Evolutionary conservation across 169 alveolate species (phyloP), one percentile per base, ranked within the genome.

Genomic region (Miamiensis avidus): DNA sequence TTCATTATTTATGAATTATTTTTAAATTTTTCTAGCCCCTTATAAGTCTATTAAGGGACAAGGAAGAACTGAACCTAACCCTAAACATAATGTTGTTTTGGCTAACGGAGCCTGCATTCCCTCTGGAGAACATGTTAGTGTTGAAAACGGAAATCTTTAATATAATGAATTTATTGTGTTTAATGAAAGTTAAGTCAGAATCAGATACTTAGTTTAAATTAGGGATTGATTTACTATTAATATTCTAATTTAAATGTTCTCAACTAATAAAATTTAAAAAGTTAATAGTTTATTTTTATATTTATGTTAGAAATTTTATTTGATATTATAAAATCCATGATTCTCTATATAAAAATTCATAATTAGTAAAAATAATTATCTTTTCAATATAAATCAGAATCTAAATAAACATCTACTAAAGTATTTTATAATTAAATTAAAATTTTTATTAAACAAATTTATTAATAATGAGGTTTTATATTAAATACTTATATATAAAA

Each of bases 151-250:
- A 6, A 1, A 65, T 65, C 49, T 89, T 28, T 34, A 76, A 26
- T 82, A 90, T 33, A 94, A 93, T 49, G 97, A 94, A 90, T 94
- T 82, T 87, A 90, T 94, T 34, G 95, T 94, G 49, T 94, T 92
- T 88, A 87, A 93, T 85, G 89, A 92, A 27, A 81, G 87, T 25
- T 90, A 91, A 82, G 89, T 93, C 33, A 91, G 90, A 86, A 88
- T 93, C 81, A 91, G 95, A 86, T 93, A 93, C 82, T 33, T 89
- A 4, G 88, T 89, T 28, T 77, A 89, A 78, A 73, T 89, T 27
- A n/a, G n/a, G 83, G 75, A 49, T 49, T 4, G 20, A 49, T 11
- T 49, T 11, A 11, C 4, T 11, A 49, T 11, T 11, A 49, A 49
- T 11, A 49, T 11, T 11, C 4, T 49, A 11, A 49, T 49, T 49